Evolutionary conservation across 768 basidiomycete species (phyloP), one percentile per base, ranked within the genome.

Genomic region (Strobilomyces echinocephalus): DNA sequence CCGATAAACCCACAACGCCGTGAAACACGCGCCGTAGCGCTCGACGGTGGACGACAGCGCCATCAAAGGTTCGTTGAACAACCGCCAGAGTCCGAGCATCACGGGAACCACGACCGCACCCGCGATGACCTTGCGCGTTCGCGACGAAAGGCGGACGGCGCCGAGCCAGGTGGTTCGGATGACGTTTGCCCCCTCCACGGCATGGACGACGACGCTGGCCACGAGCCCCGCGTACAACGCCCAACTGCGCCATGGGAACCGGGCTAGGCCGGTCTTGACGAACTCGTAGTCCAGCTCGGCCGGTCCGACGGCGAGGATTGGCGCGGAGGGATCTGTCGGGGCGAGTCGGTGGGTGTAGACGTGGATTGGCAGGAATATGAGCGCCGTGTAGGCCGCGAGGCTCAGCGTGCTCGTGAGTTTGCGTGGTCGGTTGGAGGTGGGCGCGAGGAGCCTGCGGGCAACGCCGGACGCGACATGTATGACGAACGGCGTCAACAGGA

Each of bases 241-340:
- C 78, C 78, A 83, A 61, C 79, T 85, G 36, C 79, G 73, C 63
- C 72, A 69, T 0, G 88, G 87, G 79, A 83, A 90, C 16, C 53
- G 70, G 15, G 74, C 73, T 36, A 92, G 68, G 3, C 81, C 87
- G 6, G 79, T 76, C 64, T 92, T 91, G 52, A 93, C 88, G 65
- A 85, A 92, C 57, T 91, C 87, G 64, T 79, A 93, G 68, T 90
- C 85, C 35, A 94, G 77, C 61, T 93, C 89, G 0, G 84, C 75
- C 0, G 91, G 90, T 15, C 85, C 81, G 21, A 92, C 73, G 2
- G 75, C 50, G 10, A 49, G 39, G 41, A 67, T 57, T 5, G 63
- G 20, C 83, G 83, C 2, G 73, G 63, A 8, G 51, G 50, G 2
- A 75, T 69, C 49, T 66, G 66, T 24, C 74, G 73, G 16, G 84